Conservation (phyloP, 2,329 filamentous ascomycete genomes). For the Hypoxylon sp. region DNA sequence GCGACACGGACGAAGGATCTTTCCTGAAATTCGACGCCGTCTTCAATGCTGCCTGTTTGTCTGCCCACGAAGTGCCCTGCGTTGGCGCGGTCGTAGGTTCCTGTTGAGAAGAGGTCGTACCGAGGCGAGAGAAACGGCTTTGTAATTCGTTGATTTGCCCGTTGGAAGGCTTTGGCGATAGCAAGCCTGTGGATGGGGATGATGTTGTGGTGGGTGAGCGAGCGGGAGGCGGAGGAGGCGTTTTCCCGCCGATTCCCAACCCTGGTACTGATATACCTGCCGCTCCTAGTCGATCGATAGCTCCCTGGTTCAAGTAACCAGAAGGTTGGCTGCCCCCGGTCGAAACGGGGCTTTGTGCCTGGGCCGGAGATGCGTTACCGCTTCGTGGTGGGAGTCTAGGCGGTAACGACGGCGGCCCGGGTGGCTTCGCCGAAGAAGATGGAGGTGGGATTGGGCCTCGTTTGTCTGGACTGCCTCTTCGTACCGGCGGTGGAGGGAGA, state of each 20-base stretch:
- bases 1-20: constrained; percentile 73
- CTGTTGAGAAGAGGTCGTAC: constrained; percentile 49
- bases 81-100: constrained; percentile 52
- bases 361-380: constrained; percentile 62
- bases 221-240: constrained; percentile 52
- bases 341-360: constrained; percentile 46
- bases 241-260: constrained; percentile 73
- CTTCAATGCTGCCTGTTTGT: constrained; percentile 74
- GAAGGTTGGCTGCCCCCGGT: constrained; percentile 41
- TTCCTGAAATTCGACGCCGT: constrained; percentile 73
- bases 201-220: constrained; percentile 45
- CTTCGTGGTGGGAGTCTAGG: constrained; percentile 80
- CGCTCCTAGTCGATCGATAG: constrained; percentile 76
- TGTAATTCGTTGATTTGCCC: constrained; percentile 76
- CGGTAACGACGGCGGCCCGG: constrained; percentile 68
- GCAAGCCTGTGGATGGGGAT: constrained; percentile 42
- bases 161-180: constrained; percentile 28
- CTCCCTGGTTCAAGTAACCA: constrained; percentile 66
- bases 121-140: constrained; percentile 73
- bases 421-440: constrained; percentile 48
- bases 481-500: constrained; percentile 78
- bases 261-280: constrained; percentile 85
- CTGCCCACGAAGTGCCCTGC: constrained; percentile 73
- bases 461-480: constrained; percentile 61
- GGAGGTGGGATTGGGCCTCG: constrained; percentile 46